Percentiles rank a stretch among this genome's conserved stretches.
phyloP scores from a whole-genome alignment of 495 filamentous ascomycete genomes.

The Neurospora cerealis region DNA sequence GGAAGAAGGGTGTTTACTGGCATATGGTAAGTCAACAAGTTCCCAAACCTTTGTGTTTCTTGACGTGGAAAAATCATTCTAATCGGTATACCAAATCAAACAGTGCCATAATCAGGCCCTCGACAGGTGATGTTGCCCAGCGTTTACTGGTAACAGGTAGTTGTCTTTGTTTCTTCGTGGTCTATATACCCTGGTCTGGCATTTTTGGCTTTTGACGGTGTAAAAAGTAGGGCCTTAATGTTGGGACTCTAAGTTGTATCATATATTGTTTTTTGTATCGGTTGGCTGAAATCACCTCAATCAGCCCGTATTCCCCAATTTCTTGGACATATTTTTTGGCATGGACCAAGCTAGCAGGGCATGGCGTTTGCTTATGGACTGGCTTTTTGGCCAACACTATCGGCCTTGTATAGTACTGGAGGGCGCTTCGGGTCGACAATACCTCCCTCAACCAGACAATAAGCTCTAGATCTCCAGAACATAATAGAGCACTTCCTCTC shows the following conservation, averaged over 20 bases:
- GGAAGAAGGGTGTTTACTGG: constrained; percentile 37
- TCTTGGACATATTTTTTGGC: not conserved
- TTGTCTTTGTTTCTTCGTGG: not conserved
- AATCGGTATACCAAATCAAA: constrained; percentile 3
- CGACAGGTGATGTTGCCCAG: constrained; percentile 17
- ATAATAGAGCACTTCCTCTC: not conserved
- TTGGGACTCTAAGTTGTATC: not conserved
- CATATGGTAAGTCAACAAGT: constrained; percentile 23
- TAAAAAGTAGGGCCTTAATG: not conserved
- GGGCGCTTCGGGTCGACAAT: not conserved
- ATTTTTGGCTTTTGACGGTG: not conserved
- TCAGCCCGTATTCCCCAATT: not conserved
- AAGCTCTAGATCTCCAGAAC: not conserved
- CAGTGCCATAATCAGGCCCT: constrained; percentile 33
- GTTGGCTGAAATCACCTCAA: not conserved
- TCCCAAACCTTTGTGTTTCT: not conserved
- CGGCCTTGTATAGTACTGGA: not conserved
- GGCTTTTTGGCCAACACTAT: not conserved
- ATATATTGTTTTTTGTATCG: not conserved
- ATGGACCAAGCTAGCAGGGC: not conserved
- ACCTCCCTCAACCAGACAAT: not conserved
- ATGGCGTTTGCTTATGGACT: not conserved
- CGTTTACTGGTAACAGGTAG: not conserved
- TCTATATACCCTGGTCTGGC: not conserved
- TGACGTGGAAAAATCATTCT: not conserved